A percentile compares a stretch with the other conserved stretches of the same genome.
phyloP scores from a whole-genome alignment of 2,329 filamentous ascomycete genomes.

The Trichoderma afroharzianum region DNA sequence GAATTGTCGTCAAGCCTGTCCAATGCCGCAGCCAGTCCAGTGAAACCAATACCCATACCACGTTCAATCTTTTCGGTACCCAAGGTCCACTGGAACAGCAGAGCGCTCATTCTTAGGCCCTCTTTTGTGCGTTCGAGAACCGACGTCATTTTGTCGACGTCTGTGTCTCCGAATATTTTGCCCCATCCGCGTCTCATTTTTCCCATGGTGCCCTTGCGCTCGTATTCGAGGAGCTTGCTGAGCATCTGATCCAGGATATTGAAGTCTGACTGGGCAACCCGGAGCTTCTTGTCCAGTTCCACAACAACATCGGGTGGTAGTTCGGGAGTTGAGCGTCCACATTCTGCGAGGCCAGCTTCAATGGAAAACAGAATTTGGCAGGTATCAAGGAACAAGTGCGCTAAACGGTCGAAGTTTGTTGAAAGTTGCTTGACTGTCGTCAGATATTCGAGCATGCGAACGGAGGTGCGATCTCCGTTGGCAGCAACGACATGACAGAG shows the following conservation, averaged over 20 bases:
- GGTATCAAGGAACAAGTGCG: constrained; percentile 64
- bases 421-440: constrained; percentile 53
- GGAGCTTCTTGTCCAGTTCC: constrained; percentile 64
- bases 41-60: constrained; percentile 63
- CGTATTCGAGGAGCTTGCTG: constrained; percentile 57
- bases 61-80: constrained; percentile 56
- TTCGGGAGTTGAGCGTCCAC: constrained; percentile 45
- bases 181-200: constrained; percentile 59
- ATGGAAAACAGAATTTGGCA: constrained; percentile 66
- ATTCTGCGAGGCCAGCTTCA: constrained; percentile 60
- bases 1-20: constrained; percentile 37
- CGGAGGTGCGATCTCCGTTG: constrained; percentile 3
- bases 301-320: constrained; percentile 58
- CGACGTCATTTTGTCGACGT: constrained; percentile 57
- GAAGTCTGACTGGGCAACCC: constrained; percentile 59
- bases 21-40: constrained; percentile 61
- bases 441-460: constrained; percentile 58
- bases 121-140: constrained; percentile 58
- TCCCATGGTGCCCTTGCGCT: constrained; percentile 57
- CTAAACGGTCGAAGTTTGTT: constrained; percentile 55
- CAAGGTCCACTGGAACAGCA: constrained; percentile 63
- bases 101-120: constrained; percentile 59
- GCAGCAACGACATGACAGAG: constrained; percentile 3
- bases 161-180: constrained; percentile 59
- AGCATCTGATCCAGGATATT: constrained; percentile 61